Evolutionary conservation across 768 basidiomycete species (phyloP), one percentile per base, ranked within the genome.

Genomic region (Hirschioporus abietinus): DNA sequence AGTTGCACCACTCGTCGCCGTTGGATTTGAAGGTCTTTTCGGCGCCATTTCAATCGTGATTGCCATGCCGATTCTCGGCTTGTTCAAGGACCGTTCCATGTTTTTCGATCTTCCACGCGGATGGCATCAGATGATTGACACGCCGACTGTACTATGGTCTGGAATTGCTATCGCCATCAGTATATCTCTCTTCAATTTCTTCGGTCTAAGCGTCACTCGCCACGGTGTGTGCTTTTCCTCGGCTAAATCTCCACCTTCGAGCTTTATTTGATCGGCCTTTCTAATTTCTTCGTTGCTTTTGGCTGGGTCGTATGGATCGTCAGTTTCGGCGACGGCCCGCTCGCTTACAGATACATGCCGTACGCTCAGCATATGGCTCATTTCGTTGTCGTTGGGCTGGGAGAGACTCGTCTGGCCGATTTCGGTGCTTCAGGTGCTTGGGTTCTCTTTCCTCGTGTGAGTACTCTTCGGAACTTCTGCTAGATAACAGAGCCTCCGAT

Each of bases 321-420:
- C 42, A 52, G 42, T 98, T 67, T 94, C 91, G 75, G 96, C 96
- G 35, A 97, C 95, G 1, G 93, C 93, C 20, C 86, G 96, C 68
- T 91, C 89, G 65, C 82, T 97, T 66, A 92, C 95, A 42, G 97
- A 99, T 76, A 96, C 95, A 7, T 97, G 95, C 79, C 85, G 97
- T 71, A 99, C 97, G 0, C 82, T 99, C 64, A 86, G 86, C n/a
- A 99, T 99, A 74, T 99, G 97, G 97, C 78, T 96, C 69, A 80
- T 99, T 72, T 94, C 92, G 73, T 82, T 97, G 64, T 88, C 84
- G 0, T 78, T 97, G 26, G 95, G 96, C 4, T 98, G 96, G 96
- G 96, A 98, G 78, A 83, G 81, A 67, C 80, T 98, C 35, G 71
- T 92, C 25, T 92, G 86, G 79, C 95, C 95, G 7, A 86, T 90